Conservation (phyloP, 2,329 filamentous ascomycete species). For the Colletotrichum viniferum region DNA sequence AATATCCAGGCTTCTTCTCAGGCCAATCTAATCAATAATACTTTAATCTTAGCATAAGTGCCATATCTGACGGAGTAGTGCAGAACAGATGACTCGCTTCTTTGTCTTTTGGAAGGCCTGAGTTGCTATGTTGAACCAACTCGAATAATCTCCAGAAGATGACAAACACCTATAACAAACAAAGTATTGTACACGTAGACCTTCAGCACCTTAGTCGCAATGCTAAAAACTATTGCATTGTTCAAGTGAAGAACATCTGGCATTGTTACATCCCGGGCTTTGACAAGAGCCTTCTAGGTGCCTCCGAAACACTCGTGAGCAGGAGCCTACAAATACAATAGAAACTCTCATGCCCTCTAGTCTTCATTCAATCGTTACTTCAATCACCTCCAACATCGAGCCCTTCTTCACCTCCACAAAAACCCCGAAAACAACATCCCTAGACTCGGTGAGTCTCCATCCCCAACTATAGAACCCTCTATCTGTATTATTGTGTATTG, state of each 20-base stretch:
- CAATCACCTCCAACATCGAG: not conserved
- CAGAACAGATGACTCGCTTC: not conserved
- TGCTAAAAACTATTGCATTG: not conserved
- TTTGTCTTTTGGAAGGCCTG: not conserved
- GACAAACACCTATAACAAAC: not conserved
- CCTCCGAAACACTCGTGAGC: too few relatives aligned
- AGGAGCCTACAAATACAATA: not conserved
- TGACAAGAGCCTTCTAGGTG: too few relatives aligned
- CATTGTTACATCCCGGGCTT: not conserved
- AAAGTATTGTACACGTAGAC: accelerated
- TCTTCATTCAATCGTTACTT: not conserved
- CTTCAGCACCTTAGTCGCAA: not conserved
- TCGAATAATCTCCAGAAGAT: not conserved
- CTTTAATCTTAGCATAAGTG: not conserved
- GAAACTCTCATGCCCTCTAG: accelerated
- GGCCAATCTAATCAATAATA: not conserved
- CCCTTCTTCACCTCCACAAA: not conserved
- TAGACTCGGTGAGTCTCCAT: not conserved
- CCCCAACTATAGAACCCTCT: not conserved
- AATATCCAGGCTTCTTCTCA: not conserved
- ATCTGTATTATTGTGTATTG: not conserved
- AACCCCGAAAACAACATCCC: not conserved
- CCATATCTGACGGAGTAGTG: accelerated
- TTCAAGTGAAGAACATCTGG: not conserved
- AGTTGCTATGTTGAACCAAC: not conserved